These are phyloP conservation scores for Pulveroboletus sp. DNA, from an alignment of 768 basidiomycete species.

Conservation along the genomic window DNA sequence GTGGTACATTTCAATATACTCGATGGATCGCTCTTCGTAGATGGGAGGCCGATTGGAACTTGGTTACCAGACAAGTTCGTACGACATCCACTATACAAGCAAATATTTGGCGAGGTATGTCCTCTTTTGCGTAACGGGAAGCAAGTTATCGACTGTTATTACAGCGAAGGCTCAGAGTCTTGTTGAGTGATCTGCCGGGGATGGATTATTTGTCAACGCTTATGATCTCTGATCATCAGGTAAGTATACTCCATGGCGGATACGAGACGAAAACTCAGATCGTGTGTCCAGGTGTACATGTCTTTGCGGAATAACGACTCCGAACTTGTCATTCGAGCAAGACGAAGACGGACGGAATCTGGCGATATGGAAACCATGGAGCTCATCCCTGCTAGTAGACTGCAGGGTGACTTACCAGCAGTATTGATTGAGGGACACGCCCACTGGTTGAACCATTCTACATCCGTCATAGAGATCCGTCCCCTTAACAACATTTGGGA, in stretches of 20 bases:
- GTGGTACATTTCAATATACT: slow-evolving; percentile 40
- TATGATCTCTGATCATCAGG: slow-evolving; percentile 19
- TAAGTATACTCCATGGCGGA: background rate
- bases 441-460: slow-evolving; percentile 32
- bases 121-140: background rate
- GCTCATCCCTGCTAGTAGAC: slow-evolving; percentile 23
- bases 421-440: slow-evolving; percentile 19
- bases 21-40: slow-evolving; percentile 20
- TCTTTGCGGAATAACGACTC: background rate
- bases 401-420: slow-evolving; percentile 26
- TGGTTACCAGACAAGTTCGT: slow-evolving; percentile 12
- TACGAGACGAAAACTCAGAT: background rate
- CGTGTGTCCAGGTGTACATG: slow-evolving; percentile 13
- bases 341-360: background rate
- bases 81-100: slow-evolving; percentile 11
- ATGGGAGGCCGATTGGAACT: slow-evolving; percentile 21
- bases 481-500: slow-evolving; percentile 24
- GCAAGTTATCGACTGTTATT: background rate
- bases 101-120: slow-evolving; percentile 21
- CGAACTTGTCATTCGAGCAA: slow-evolving; percentile 15
- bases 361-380: slow-evolving; percentile 9
- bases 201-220: slow-evolving; percentile 24
- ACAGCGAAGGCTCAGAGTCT: slow-evolving; percentile 13
- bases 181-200: slow-evolving; percentile 18
- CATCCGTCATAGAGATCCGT: slow-evolving; percentile 25